Evolutionary conservation across 2,329 filamentous ascomycete species (phyloP).

Genomic region (Aspergillus aculeatus): DNA sequence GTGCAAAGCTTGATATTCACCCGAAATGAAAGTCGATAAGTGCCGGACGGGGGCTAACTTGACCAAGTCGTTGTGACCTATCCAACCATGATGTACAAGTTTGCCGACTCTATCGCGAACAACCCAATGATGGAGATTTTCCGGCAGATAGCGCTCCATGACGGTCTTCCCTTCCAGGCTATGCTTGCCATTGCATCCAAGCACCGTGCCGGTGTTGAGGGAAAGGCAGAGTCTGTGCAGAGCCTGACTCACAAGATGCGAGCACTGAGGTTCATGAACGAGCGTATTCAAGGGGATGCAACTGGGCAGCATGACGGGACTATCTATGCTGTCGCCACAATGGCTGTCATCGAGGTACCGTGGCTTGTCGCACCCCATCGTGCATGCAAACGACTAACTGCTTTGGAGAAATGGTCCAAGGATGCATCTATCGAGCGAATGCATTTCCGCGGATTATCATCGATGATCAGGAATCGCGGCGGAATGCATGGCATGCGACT

Average conservation of each 20-base stretch:
- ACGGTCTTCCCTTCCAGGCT: slow-evolving; percentile 32
- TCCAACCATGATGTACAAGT: slow-evolving; percentile 38
- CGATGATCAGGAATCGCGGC: slow-evolving; percentile 30
- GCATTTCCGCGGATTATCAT: slow-evolving; percentile 30
- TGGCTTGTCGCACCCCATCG: not conserved
- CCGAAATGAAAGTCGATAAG: not conserved
- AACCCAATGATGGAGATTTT: slow-evolving; percentile 35
- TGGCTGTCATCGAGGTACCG: slow-evolving; percentile 36
- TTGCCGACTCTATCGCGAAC: slow-evolving; percentile 25
- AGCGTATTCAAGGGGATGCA: slow-evolving; percentile 27
- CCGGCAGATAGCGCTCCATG: slow-evolving; percentile 29
- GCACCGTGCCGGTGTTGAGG: slow-evolving; percentile 32
- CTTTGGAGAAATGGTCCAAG: slow-evolving; percentile 35
- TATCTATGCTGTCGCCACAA: slow-evolving; percentile 33
- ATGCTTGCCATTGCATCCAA: slow-evolving; percentile 37
- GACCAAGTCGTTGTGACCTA: slow-evolving; percentile 31
- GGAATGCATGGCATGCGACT: slow-evolving; percentile 31
- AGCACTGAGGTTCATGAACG: slow-evolving; percentile 31
- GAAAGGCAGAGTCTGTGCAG: slow-evolving; percentile 30
- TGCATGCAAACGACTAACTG: slow-evolving; percentile 11
- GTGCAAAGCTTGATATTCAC: not conserved
- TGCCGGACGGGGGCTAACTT: slow-evolving; percentile 19
- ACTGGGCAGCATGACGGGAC: slow-evolving; percentile 28
- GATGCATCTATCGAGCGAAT: slow-evolving; percentile 31
- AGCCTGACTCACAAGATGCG: slow-evolving; percentile 36